These are phyloP conservation scores for Wallacemonas sp. DNA, from an alignment of 208 protist genomes.

Conservation along the genomic window DNA sequence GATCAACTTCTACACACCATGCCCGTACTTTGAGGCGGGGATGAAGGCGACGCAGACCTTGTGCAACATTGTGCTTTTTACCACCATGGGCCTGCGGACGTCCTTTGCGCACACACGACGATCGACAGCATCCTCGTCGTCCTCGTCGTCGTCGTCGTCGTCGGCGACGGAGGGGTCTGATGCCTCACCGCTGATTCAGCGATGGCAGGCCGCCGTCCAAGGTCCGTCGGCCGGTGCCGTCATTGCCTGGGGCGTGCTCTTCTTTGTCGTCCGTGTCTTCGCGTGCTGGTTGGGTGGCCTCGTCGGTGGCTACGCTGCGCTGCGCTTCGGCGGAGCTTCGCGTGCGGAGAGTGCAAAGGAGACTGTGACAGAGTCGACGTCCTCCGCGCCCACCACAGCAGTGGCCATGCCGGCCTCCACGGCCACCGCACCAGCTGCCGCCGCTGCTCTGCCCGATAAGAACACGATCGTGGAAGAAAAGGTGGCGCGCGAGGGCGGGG, in stretches of 20 bases:
- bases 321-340: too few species aligned
- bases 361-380: too few species aligned
- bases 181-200: background rate
- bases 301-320: conserved; percentile 1
- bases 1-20: conserved; percentile 23
- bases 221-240: background rate
- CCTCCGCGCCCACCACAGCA: too few species aligned
- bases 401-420: too few species aligned
- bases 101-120: conserved; percentile 1
- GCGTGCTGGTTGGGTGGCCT: conserved; percentile 10
- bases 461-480: background rate
- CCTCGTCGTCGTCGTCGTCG: background rate
- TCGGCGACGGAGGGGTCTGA: background rate
- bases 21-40: conserved; percentile 18
- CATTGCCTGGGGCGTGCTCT: background rate
- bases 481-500: background rate
- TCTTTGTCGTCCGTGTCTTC: conserved; percentile 12
- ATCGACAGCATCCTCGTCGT: background rate
- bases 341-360: too few species aligned
- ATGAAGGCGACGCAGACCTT: conserved; percentile 4
- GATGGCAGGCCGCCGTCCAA: background rate
- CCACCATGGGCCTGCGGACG: conserved; percentile 24
- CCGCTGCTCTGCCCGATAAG: too few species aligned
- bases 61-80: conserved; percentile 31
- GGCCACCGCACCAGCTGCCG: too few species aligned